Percentiles rank a stretch among this genome's conserved stretches.
Evolutionary conservation across 441 rosid genomes (phyloP).

Genomic region (Erodium moschatum): DNA sequence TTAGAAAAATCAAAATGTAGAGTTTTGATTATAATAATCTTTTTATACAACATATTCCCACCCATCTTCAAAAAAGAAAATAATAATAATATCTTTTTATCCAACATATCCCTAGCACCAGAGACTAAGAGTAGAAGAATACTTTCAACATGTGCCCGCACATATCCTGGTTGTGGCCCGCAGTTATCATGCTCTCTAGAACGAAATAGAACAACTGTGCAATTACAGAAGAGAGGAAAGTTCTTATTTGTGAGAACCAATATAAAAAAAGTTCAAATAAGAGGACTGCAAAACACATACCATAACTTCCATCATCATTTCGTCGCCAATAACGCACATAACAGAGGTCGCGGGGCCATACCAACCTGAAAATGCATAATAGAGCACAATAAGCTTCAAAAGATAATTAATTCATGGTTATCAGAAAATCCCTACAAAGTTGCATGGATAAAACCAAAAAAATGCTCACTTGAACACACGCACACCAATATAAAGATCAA

Average conservation of each 20-base stretch:
- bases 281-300: slow-evolving; percentile 29
- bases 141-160: slow-evolving; percentile 98
- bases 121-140: slow-evolving; percentile 24
- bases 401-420: neutral
- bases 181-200: slow-evolving; percentile 95
- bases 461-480: neutral
- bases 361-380: slow-evolving; percentile 46
- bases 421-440: neutral
- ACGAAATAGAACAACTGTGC: slow-evolving; percentile 88
- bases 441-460: neutral
- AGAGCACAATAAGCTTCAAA: neutral
- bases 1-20: slow-evolving; percentile 20
- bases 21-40: no score
- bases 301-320: slow-evolving; percentile 96
- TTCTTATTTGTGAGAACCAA: neutral
- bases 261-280: slow-evolving; percentile 15
- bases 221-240: neutral
- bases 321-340: slow-evolving; percentile 97
- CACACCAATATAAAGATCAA: neutral
- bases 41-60: neutral
- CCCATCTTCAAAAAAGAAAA: neutral
- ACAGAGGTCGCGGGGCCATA: slow-evolving; percentile 99
- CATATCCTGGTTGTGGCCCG: slow-evolving; percentile 88
- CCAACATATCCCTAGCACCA: neutral
- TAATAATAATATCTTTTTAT: neutral